Base-by-base conservation (phyloP, 2,329 filamentous ascomycete genomes). In the Epichloe gansuensis region DNA sequence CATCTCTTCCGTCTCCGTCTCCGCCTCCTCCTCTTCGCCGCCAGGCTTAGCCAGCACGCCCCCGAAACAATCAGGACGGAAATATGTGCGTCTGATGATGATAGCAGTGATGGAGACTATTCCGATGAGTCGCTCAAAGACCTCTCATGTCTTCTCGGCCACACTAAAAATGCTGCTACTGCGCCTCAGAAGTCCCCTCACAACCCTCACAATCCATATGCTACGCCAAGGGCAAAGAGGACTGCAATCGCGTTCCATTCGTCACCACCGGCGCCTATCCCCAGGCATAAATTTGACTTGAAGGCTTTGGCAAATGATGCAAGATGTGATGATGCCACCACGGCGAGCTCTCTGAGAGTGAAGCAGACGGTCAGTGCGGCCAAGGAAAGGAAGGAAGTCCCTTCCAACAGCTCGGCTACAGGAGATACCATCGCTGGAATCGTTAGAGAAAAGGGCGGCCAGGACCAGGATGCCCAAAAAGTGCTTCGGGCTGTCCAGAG, bases 41-140 rank as follows among this genome's bases (percentile, higher is more conserved):
- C 54, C 55, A n/a, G 54, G 62, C 49, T 46, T 59, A 44, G 62
- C 61, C 49, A 48, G 54, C 17, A 66, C 63, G n/a, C 62, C 64
- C n/a, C 50, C 41, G 59, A 59, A 51, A 48, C 54, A 9, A 47
- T 51, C 58, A 54, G 48, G 53, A 8, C 58, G 12, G 70, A 84
- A 52, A 85, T 91, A 42, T 75, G 75, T 46, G 83, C 80, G 51
- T 90, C 87, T 0, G 87, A 91, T 61, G 84, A 85, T 9, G 85
- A 86, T n/a, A 77, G 77, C 17, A 76, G 75, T 31, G 75, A 83
- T 58, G 78, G 74, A 39, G 59, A 57, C 39, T 64, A 61, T 17
- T 81, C 81, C 17, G 78, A 80, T 28, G 76, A 76, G 48, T 84
- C 83, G 0, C 72, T 84, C 13, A 74, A 77, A 5, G 72, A 77